These are phyloP conservation scores for Lindgomyces ingoldianus DNA, from an alignment of 495 filamentous ascomycete species.

Conservation along the genomic window DNA sequence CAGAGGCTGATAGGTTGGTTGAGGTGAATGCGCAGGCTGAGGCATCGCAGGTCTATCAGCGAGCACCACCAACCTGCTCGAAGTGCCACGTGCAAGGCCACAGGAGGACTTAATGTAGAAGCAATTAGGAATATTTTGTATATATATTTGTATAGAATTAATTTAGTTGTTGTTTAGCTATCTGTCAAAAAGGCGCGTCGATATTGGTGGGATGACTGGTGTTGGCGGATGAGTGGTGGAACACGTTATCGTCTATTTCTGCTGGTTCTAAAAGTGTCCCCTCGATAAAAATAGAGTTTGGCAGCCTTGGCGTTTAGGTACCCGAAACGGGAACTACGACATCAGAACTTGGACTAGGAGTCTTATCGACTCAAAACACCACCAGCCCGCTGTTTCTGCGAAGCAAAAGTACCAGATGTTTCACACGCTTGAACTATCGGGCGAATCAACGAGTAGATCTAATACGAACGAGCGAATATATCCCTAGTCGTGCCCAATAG, in stretches of 20 bases:
- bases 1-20: too few species aligned
- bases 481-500: background rate
- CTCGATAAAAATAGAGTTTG: background rate
- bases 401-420: background rate
- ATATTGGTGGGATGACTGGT: too few species aligned
- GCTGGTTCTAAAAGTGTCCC: slow-evolving; percentile 12
- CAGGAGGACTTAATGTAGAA: too few species aligned
- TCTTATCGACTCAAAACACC: slow-evolving; percentile 1
- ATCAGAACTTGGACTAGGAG: slow-evolving; percentile 9
- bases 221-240: background rate
- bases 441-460: slow-evolving; percentile 3
- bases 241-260: slow-evolving; percentile 15
- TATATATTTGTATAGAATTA: too few species aligned
- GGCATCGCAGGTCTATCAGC: too few species aligned
- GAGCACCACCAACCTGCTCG: too few species aligned
- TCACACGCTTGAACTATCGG: slow-evolving; percentile 13
- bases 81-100: too few species aligned
- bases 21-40: too few species aligned
- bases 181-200: too few species aligned
- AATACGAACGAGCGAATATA: slow-evolving; percentile 13
- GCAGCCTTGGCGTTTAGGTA: slow-evolving; percentile 2
- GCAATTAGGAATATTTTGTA: too few species aligned
- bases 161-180: too few species aligned
- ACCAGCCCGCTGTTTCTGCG: background rate
- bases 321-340: slow-evolving; percentile 3